A percentile compares a stretch with the other conserved stretches of the same genome.
Conservation (phyloP, 2,329 filamentous ascomycete genomes). For the Fusarium citri region DNA sequence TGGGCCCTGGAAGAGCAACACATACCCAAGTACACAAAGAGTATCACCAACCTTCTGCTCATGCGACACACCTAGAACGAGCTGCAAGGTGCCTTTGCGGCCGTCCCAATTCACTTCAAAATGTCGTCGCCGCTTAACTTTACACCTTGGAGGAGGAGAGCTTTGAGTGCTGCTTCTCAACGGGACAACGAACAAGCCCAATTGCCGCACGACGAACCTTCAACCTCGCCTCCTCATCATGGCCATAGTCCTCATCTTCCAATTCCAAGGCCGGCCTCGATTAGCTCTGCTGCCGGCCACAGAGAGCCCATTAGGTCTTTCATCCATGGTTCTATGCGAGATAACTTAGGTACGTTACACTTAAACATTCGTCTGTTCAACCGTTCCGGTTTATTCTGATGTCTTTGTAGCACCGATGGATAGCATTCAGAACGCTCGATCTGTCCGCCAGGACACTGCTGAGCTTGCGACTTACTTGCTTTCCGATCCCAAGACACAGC, state of each 20-base stretch:
- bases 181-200: slow-evolving; percentile 41
- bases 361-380: background rate
- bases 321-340: slow-evolving; percentile 73
- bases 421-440: slow-evolving; percentile 78
- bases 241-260: slow-evolving; percentile 28
- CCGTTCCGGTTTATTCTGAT: slow-evolving; percentile 4
- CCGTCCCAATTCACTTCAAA: slow-evolving; percentile 18
- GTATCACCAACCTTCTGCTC: slow-evolving; percentile 9
- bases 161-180: slow-evolving; percentile 53
- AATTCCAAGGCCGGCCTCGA: slow-evolving; percentile 55
- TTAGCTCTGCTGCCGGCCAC: slow-evolving; percentile 54
- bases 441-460: slow-evolving; percentile 86
- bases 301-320: slow-evolving; percentile 78
- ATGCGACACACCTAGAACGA: slow-evolving; percentile 39
- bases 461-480: slow-evolving; percentile 87
- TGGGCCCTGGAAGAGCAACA: background rate
- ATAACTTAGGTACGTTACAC: slow-evolving; percentile 63
- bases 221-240: slow-evolving; percentile 39
- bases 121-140: slow-evolving; percentile 64
- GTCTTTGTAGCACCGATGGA: slow-evolving; percentile 65
- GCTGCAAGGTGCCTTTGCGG: slow-evolving; percentile 34
- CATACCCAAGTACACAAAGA: slow-evolving; percentile 1
- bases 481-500: slow-evolving; percentile 66
- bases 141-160: slow-evolving; percentile 61
- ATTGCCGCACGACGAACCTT: slow-evolving; percentile 45